These are phyloP conservation scores for Suhomyces coccinellae DNA, from an alignment of 1,139 yeast genomes.

Conservation along the genomic window DNA sequence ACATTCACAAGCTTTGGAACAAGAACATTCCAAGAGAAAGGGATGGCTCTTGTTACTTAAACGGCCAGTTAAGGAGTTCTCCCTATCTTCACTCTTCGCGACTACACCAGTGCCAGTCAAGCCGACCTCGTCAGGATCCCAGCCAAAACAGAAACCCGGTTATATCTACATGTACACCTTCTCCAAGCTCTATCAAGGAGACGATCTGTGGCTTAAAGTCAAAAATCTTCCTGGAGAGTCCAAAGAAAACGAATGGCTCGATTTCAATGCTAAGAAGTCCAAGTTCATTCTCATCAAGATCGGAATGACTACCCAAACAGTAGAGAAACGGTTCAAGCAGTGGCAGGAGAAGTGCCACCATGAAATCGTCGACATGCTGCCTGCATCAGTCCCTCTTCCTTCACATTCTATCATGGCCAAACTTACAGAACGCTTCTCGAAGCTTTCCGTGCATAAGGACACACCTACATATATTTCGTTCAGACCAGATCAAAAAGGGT, in stretches of 20 bases:
- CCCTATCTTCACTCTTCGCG: not conserved
- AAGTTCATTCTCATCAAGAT: conserved; percentile 49
- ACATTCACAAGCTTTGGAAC: not conserved
- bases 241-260: conserved; percentile 30
- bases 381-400: conserved; percentile 4
- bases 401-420: conserved; percentile 1
- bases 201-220: conserved; percentile 33
- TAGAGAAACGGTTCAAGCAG: conserved; percentile 44
- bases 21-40: not conserved
- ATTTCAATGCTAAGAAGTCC: conserved; percentile 41
- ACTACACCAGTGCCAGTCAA: not conserved
- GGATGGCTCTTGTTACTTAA: not conserved
- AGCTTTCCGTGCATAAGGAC: conserved; percentile 9
- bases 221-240: conserved; percentile 32
- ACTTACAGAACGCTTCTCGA: conserved; percentile 10
- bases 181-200: conserved; percentile 32
- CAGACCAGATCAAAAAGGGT: conserved; percentile 28
- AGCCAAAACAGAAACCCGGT: conserved; percentile 27
- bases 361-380: conserved; percentile 40
- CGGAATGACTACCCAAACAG: conserved; percentile 55
- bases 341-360: conserved; percentile 60
- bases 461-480: not conserved
- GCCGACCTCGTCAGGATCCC: not conserved
- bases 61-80: not conserved
- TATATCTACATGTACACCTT: conserved; percentile 57